phyloP scores from a whole-genome alignment of 495 filamentous ascomycete species.

The Aeminium ludgeri region DNA sequence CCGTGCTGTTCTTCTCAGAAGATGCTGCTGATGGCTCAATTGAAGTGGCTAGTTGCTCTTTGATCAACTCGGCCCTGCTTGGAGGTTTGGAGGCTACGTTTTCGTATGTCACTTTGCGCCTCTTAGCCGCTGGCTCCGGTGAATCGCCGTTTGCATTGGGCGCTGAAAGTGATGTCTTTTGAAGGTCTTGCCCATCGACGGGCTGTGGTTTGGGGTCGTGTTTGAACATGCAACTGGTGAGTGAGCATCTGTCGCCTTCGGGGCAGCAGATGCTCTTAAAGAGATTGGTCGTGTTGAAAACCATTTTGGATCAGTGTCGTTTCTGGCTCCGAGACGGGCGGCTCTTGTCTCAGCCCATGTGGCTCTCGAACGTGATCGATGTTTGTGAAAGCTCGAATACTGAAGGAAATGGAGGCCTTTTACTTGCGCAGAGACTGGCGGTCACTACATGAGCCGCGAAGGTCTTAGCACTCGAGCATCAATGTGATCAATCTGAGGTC shows the following conservation, averaged over 20 bases:
- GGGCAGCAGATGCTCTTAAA: slow-evolving; percentile 54
- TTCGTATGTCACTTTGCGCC: slow-evolving; percentile 11
- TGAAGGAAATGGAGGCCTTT: neutral
- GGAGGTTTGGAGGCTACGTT: slow-evolving; percentile 7
- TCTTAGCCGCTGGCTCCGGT: slow-evolving; percentile 8
- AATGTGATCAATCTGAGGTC: too few species aligned
- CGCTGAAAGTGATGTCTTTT: too few species aligned
- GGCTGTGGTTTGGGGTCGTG: slow-evolving; percentile 24
- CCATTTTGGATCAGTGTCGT: slow-evolving; percentile 34
- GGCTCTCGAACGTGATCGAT: too few species aligned
- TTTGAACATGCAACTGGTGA: slow-evolving; percentile 45
- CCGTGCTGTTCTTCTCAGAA: too few species aligned
- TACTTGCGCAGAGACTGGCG: neutral
- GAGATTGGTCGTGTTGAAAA: slow-evolving; percentile 39
- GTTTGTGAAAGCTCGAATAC: neutral
- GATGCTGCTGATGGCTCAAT: neutral
- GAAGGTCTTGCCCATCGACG: neutral
- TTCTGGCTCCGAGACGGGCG: neutral
- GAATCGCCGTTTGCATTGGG: neutral
- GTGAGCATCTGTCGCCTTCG: slow-evolving; percentile 34
- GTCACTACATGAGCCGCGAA: too few species aligned
- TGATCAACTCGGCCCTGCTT: slow-evolving; percentile 9
- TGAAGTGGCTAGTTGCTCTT: neutral
- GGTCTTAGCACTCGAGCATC: too few species aligned
- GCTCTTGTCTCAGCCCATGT: neutral